phyloP scores from a whole-genome alignment of 176 grass and related monocot species.

The Tuctoria greenei region DNA sequence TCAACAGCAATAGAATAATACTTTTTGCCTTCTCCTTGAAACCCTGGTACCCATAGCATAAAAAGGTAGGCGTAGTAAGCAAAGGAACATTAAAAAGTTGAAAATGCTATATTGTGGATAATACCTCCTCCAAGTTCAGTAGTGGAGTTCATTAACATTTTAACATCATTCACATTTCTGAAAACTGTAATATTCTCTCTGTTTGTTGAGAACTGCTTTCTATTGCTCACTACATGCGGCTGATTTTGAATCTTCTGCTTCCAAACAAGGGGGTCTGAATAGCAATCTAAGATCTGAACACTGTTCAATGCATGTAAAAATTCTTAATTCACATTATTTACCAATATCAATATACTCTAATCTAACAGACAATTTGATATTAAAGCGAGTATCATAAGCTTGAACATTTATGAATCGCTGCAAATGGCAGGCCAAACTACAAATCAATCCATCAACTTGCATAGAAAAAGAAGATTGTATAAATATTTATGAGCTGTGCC shows the following conservation, averaged over 20 bases:
- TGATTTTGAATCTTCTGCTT: conserved; percentile 48
- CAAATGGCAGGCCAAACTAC: not conserved
- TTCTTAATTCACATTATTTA: not conserved
- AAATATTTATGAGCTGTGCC: not conserved
- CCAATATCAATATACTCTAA: conserved; percentile 16
- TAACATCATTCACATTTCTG: conserved; percentile 58
- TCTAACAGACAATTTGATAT: conserved; percentile 3
- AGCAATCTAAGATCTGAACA: conserved; percentile 77
- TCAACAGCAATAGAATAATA: conserved; percentile 72
- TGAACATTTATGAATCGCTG: not conserved
- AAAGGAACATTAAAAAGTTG: not conserved
- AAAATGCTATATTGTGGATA: not conserved
- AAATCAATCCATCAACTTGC: not conserved
- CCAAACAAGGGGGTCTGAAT: conserved; percentile 85
- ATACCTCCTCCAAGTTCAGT: conserved; percentile 70
- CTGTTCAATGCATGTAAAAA: conserved; percentile 39
- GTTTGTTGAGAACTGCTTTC: conserved; percentile 6
- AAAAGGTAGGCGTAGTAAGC: conserved; percentile 17
- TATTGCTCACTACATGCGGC: conserved; percentile 23
- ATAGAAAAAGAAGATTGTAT: not conserved
- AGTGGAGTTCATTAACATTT: conserved; percentile 50
- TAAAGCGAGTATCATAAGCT: not conserved
- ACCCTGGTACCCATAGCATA: conserved; percentile 45
- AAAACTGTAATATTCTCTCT: conserved; percentile 43
- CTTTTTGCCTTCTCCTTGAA: conserved; percentile 55